Evolutionary conservation across 2,329 filamentous ascomycete species (phyloP), one percentile per base, ranked within the genome.

Genomic region (Aspergillus quadrilineatus): DNA sequence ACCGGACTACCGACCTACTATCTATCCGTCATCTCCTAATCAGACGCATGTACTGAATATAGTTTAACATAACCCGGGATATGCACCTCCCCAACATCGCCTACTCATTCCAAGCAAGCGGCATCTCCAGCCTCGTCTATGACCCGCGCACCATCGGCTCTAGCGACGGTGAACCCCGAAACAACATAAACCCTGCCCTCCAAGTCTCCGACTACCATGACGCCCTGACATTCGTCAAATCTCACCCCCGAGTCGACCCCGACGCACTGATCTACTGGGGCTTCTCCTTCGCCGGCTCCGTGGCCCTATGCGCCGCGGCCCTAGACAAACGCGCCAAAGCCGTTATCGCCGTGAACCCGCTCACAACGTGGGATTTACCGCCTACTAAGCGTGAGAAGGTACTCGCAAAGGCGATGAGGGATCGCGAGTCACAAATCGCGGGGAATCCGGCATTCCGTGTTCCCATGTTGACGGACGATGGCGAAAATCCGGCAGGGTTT

Each of bases 191-290:
- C 43, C 71, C 72, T 2, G 36, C 59, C 30, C 60, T 66, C 45
- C 65, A 74, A 44, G 64, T 68, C 6, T 63, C 65, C 15, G 75
- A 78, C 65, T 69, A 67, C 48, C 69, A 63, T 4, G 75, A 77
- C 50, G 73, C 73, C 3, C 57, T 77, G 36, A 74, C 68, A 7
- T 77, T 67, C 55, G 60, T 74, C 3, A 36, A 50, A 30, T 55
- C 43, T 4, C 61, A 65, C 12, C 50, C 64, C 4, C 63, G 56
- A n/a, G 72, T 75, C 9, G 63, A 73, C 42, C 59, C 68, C 2
- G 55, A 61, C 10, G 58, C 61, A 14, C 68, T 76, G 34, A 65
- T 45, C 3, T 62, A 76, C 62, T 78, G 74, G 74, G 75, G 75
- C 5, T 64, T 69, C 45, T 76, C 73, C 3, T 70, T 73, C 42